These are phyloP conservation scores for Plasmodium adleri DNA, from an alignment of 169 alveolate genomes.

Conservation along the genomic window DNA sequence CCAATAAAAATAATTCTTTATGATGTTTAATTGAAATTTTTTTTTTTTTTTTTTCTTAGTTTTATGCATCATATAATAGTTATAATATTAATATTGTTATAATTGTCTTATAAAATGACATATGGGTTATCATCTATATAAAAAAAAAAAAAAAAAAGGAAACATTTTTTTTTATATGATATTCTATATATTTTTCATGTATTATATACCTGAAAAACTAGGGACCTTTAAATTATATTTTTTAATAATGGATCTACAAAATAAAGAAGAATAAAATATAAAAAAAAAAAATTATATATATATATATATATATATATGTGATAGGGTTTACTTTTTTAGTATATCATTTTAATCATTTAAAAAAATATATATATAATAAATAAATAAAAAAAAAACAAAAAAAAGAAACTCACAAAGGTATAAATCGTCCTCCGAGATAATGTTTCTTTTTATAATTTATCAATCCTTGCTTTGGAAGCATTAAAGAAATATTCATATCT, in stretches of 20 bases:
- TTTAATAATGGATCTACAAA: constrained; percentile 57
- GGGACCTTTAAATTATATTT: constrained; percentile 67
- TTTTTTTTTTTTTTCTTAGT: too few species aligned
- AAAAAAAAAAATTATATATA: neutral
- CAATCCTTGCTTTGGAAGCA: constrained; percentile 70
- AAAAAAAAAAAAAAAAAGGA: neutral
- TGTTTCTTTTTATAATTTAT: constrained; percentile 57
- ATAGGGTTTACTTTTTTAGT: neutral
- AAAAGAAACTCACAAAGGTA: constrained; percentile 41
- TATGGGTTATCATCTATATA: constrained; percentile 21
- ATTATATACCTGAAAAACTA: constrained; percentile 34
- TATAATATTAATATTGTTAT: too few species aligned
- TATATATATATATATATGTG: neutral
- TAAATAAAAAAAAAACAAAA: neutral
- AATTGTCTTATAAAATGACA: constrained; percentile 4
- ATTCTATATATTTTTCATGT: neutral
- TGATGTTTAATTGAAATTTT: too few species aligned
- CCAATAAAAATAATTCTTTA: too few species aligned
- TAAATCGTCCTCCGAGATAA: constrained; percentile 63
- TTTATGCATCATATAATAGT: too few species aligned
- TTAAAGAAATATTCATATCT: constrained; percentile 64
- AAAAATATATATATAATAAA: too few species aligned
- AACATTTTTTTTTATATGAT: too few species aligned
- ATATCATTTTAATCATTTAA: neutral
- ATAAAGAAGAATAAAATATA: neutral